phyloP scores from a whole-genome alignment of 345 rosid genomes.

The Bretschneidera sinensis region DNA sequence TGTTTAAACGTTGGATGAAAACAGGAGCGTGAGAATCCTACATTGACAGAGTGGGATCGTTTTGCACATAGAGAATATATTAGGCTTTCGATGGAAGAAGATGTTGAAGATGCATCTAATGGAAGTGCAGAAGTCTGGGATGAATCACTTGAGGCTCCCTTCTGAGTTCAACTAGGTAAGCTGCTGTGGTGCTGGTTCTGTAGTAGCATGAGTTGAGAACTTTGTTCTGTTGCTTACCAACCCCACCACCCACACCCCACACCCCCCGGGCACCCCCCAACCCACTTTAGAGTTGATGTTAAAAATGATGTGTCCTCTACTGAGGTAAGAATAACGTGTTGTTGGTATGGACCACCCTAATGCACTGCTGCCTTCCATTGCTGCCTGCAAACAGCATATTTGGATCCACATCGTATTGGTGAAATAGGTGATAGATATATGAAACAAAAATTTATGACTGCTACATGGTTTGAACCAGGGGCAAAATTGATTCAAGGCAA shows the following conservation, averaged over 20 bases:
- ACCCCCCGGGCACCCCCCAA: no score
- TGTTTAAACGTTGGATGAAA: conserved; percentile 9
- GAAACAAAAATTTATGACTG: not conserved
- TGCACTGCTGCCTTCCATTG: no score
- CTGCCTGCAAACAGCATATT: no score
- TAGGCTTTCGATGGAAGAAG: conserved; percentile 98
- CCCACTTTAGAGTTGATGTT: no score
- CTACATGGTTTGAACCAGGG: not conserved
- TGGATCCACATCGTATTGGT: not conserved
- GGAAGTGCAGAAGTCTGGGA: conserved; percentile 99
- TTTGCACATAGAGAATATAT: conserved; percentile 98
- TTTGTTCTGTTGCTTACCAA: no score
- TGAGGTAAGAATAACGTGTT: no score
- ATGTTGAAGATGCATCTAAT: conserved; percentile 94
- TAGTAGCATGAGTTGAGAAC: no score
- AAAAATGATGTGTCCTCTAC: no score
- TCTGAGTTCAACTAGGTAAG: conserved; percentile 48
- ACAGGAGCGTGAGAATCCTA: conserved; percentile 95
- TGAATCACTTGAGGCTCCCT: conserved; percentile 95
- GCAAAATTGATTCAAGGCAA: no score
- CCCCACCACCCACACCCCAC: no score
- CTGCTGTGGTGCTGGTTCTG: not conserved
- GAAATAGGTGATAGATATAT: not conserved
- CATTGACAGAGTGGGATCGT: conserved; percentile 97
- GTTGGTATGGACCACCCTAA: no score